phyloP scores from a whole-genome alignment of 2,329 filamentous ascomycete species.

The Arthrobotrys pseudoclavata region DNA sequence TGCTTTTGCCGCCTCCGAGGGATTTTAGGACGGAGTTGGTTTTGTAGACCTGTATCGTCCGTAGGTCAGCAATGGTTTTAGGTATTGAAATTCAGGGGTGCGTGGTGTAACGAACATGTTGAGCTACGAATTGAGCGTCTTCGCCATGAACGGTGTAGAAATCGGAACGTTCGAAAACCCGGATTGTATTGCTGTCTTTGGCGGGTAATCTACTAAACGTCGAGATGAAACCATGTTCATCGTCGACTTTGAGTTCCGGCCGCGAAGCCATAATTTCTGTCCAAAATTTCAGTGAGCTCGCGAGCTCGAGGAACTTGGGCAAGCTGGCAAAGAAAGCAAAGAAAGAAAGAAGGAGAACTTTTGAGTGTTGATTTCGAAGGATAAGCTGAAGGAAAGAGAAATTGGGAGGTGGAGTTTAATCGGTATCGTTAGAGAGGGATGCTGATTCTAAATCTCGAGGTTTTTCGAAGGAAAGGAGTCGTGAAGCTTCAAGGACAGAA shows the following conservation, averaged over 20 bases:
- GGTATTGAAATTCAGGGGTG: neutral
- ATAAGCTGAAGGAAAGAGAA: neutral
- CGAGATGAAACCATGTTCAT: slow-evolving; percentile 95
- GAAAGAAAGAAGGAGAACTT: neutral
- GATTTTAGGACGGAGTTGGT: slow-evolving; percentile 95
- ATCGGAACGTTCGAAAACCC: slow-evolving; percentile 93
- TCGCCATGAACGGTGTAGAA: slow-evolving; percentile 95
- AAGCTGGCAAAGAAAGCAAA: neutral
- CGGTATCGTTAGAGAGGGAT: neutral
- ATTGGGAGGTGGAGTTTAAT: neutral
- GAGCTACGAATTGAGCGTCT: slow-evolving; percentile 85
- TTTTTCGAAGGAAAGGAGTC: slow-evolving; percentile 9
- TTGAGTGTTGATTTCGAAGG: neutral
- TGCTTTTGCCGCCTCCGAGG: slow-evolving; percentile 77
- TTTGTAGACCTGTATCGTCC: slow-evolving; percentile 81
- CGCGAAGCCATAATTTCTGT: slow-evolving; percentile 75
- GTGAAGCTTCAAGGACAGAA: slow-evolving; percentile 23
- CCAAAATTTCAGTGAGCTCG: neutral
- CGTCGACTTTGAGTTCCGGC: slow-evolving; percentile 84
- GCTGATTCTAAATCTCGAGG: neutral
- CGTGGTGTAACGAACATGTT: slow-evolving; percentile 71
- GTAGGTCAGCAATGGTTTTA: neutral
- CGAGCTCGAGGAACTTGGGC: neutral
- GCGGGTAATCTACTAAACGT: slow-evolving; percentile 89
- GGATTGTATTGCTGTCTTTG: slow-evolving; percentile 80